Evolutionary conservation across 148 eudicot genomes (phyloP), one percentile per base, ranked within the genome.

Genomic region (Cornus suecica): DNA sequence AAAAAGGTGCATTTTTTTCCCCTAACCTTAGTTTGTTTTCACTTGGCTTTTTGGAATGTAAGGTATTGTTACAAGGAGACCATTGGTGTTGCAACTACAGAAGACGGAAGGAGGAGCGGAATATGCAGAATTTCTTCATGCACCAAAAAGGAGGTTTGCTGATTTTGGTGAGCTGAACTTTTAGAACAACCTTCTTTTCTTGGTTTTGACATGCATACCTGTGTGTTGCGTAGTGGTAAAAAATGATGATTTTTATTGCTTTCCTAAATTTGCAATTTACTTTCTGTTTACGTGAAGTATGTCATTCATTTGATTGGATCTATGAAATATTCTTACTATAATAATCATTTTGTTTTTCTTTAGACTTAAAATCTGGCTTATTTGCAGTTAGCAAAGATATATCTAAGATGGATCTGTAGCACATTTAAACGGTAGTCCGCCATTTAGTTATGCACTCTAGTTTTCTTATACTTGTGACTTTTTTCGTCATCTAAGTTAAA

Each of bases 61-160:
- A 94, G 98, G 99, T 56, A 96, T 96, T 80, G 99, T 96, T 69
- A 96, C 99, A 8, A 78, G 99, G 88, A 83, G 99, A 78, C 99
- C 99, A 32, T 84, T 96, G 80, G 99, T 96, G 74, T 79, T 96
- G 78, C 99, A 96, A 83, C 89, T 96, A 66, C 99, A 96, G 75
- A 91, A 96, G 88, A 90, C 78, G 7, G 97, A 93, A 0, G 83
- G 90, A 51, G 88, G 87, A 79, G 51, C 90, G 69, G 99, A 96
- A 75, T 93, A 96, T 81, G 99, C 92, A 9, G 99, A 96, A 86
- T 96, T 96, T 87, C 93, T 96, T 62, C 99, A 96, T 74, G 92
- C 94, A 26, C 97, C 98, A 52, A 91, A 79, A 86, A 93, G 80
- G 72, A 84, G 37, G 71, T 86, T 90, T 32, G 42, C 87, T 18